Base-by-base conservation (phyloP, 139 green algal genomes). In the Coelastrella sp. region DNA sequence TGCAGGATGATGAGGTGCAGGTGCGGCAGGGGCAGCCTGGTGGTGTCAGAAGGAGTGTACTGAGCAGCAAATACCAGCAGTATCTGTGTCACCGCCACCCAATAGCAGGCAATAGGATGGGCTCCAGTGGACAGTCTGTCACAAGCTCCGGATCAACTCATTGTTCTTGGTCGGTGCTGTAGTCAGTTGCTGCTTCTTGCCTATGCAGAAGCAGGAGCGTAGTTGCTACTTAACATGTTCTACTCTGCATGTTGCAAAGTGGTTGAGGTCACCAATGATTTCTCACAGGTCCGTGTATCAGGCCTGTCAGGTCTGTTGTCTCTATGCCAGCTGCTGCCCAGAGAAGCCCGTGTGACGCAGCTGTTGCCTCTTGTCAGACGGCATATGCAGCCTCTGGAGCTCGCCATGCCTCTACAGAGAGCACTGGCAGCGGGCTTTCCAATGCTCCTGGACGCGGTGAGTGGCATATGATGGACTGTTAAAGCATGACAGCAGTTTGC, bases 351-450 rank as follows among this genome's bases (percentile, higher is more conserved):
- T 15, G 75, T 78, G 25, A 51, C 32, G 25, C 85, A 88, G 37
- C 75, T 93, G 64, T 74, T 94, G 85, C 88, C 92, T 15, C 67
- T 86, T n/a, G 41, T 94, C 64, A 79, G 90, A 6, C 45, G 85
- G 23, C 87, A 94, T 85, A 90, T 90, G 86, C 86, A 91, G 74
- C 89, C 89, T 6, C 88, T 92, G 48, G 91, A 94, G 43, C 81
- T 93, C 79, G 89, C 92, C 32, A 66, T 83, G 5, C 69, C 83
- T 15, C 80, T 95, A 80, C 91, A 94, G 77, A 84, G 90, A 17
- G 83, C 75, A 59, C 72, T 95, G 57, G 90, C 91, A 9, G 27
- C 59, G 3, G 68, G 76, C 3, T 93, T 94, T 45, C 88, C 88
- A 9, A 11, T 53, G 34, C 62, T 94, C 13, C 57, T 92, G 27